Base-by-base conservation (phyloP, 2,329 filamentous ascomycete genomes). In the Metarhizium sp. region DNA sequence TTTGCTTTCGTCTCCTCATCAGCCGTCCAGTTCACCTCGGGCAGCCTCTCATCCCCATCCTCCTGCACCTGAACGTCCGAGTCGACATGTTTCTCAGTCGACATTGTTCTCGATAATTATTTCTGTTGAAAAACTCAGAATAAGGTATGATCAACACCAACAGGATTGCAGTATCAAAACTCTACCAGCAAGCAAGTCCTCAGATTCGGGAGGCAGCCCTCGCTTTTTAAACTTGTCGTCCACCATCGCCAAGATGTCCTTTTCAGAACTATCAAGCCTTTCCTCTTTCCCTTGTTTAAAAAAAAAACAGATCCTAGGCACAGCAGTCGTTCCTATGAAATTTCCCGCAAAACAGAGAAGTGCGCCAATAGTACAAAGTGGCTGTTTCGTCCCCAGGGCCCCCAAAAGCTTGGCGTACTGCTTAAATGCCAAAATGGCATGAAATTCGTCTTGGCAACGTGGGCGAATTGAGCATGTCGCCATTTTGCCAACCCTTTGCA, bases 1-100 rank as follows among this genome's bases (percentile, higher is more conserved):
- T 73, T 73, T 13, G 70, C 71, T 54, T 61, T 69, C 30, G 10
- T 45, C 60, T 73, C 71, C 57, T 73, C 71, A 42, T 71, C 67
- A 0, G 49, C 51, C 4, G 59, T 65, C 71, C 71, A 73, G 54
- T 73, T 69, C 6, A 62, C 59, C 2, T 40, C 53, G 13, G 11
- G 20, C 20, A 48, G 20, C 8, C 20, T 48, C 6, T 18, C 42
- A n/a, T 29, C 25, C 20, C 18, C 45, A 16, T 48, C 25, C 20
- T 11, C 7, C 45, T 30, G 45, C 20, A 29, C 25, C 20, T 30
- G 4, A 18, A 48, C 25, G 14, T 29, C 25, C 6, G 20, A 14
- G 20, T 48, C 20, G 25, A 48, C 13, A 8, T 11, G 20, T 48
- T 48, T 48, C 8, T 48, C 45, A 48, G 45, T 30, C 13, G 45